Conservation (phyloP, 192 early-diverging fungal genomes). For the Coemansia sp. region DNA sequence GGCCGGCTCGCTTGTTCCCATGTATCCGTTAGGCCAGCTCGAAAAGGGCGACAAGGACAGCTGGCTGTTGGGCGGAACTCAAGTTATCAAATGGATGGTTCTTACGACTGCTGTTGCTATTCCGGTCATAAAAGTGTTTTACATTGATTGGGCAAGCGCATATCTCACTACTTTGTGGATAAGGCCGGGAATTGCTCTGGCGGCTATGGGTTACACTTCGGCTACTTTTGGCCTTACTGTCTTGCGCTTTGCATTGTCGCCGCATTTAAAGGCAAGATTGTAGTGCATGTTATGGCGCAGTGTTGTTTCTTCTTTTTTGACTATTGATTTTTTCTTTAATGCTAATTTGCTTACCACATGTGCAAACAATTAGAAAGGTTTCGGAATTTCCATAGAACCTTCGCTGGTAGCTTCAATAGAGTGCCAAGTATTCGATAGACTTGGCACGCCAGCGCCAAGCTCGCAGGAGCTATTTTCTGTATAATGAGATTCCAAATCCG, state of each 20-base stretch:
- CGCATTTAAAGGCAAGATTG: slow-evolving; percentile 35
- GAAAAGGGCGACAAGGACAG: slow-evolving; percentile 50
- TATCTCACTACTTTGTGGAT: slow-evolving; percentile 44
- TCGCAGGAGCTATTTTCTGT: not conserved
- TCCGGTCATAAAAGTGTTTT: slow-evolving; percentile 49
- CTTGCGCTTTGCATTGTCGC: slow-evolving; percentile 49
- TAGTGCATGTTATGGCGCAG: slow-evolving; percentile 6
- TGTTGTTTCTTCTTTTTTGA: not conserved
- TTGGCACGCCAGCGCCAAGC: not conserved
- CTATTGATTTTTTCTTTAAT: slow-evolving; percentile 7
- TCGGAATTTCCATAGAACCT: slow-evolving; percentile 4
- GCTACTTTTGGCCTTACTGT: slow-evolving; percentile 40
- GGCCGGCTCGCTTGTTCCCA: slow-evolving; percentile 48
- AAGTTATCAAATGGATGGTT: slow-evolving; percentile 47
- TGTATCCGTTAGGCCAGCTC: slow-evolving; percentile 50
- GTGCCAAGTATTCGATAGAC: slow-evolving; percentile 3
- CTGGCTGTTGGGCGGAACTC: slow-evolving; percentile 43
- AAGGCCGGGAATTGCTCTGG: slow-evolving; percentile 31
- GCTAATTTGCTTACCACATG: slow-evolving; percentile 1
- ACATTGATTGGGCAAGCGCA: slow-evolving; percentile 44
- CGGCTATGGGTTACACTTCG: slow-evolving; percentile 29
- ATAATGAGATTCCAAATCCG: not conserved
- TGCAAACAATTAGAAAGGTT: slow-evolving; percentile 4
- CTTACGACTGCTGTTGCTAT: slow-evolving; percentile 50
- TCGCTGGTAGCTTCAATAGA: not conserved